Evolutionary conservation across 2,329 filamentous ascomycete species (phyloP).

Genomic region (Rachicladosporium sp.): DNA sequence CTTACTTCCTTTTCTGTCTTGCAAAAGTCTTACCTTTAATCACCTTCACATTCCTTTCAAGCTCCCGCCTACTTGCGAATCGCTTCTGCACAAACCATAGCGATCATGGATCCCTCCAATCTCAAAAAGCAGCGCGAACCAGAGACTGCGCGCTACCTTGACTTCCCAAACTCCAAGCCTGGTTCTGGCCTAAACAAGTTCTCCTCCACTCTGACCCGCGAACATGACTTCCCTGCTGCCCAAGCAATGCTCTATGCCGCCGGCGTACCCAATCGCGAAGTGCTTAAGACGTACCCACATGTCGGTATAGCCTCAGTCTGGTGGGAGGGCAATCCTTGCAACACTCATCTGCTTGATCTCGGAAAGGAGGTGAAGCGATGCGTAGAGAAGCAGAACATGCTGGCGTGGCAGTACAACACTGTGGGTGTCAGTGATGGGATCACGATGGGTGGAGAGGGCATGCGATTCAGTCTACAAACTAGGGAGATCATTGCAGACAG

Average conservation of each 20-base stretch:
- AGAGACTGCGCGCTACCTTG: constrained; percentile 41
- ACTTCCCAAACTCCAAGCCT: constrained; percentile 44
- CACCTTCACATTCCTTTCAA: too few species aligned
- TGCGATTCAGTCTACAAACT: constrained; percentile 85
- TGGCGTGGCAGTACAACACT: constrained; percentile 91
- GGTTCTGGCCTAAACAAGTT: constrained; percentile 65
- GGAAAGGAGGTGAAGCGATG: constrained; percentile 78
- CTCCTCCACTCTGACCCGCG: constrained; percentile 69
- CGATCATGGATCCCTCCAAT: constrained; percentile 25
- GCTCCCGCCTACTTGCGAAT: too few species aligned
- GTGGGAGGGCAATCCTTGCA: constrained; percentile 98
- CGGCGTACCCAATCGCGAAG: constrained; percentile 67
- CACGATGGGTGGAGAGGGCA: constrained; percentile 90
- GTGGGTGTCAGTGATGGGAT: constrained; percentile 80
- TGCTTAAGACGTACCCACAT: constrained; percentile 83
- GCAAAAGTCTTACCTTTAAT: too few species aligned
- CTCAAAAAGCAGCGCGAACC: constrained; percentile 24
- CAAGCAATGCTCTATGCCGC: constrained; percentile 95
- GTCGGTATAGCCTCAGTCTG: constrained; percentile 85
- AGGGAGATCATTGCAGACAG: constrained; percentile 89
- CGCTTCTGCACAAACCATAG: constrained; percentile 30
- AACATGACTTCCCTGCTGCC: constrained; percentile 82
- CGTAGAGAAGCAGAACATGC: constrained; percentile 70
- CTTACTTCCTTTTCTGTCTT: too few species aligned
- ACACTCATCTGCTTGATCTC: constrained; percentile 64